These are phyloP conservation scores for Keithomyces neogunnii DNA, from an alignment of 2,329 filamentous ascomycete genomes.

Conservation along the genomic window DNA sequence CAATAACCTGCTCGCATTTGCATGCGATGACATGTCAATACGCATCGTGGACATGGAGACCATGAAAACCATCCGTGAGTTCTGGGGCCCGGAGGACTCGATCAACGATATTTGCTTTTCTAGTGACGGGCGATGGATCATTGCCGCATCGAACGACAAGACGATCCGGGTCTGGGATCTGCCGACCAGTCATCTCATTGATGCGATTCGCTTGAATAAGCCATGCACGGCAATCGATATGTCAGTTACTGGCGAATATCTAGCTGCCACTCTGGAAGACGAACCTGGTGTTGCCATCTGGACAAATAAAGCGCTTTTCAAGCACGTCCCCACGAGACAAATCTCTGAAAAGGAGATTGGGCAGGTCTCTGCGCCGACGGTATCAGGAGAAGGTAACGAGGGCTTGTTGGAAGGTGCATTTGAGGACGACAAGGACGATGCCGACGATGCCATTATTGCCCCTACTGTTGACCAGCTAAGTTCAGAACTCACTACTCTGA, in stretches of 20 bases:
- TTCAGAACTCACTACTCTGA: slow-evolving; percentile 76
- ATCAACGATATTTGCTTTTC: slow-evolving; percentile 86
- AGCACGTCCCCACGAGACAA: slow-evolving; percentile 76
- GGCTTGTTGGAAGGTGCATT: slow-evolving; percentile 71
- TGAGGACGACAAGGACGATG: slow-evolving; percentile 43
- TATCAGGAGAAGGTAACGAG: slow-evolving; percentile 73
- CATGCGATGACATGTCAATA: slow-evolving; percentile 82
- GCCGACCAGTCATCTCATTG: slow-evolving; percentile 89
- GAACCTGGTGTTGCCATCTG: slow-evolving; percentile 87
- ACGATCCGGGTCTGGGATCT: slow-evolving; percentile 88
- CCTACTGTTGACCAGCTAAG: slow-evolving; percentile 68
- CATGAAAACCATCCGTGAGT: slow-evolving; percentile 81
- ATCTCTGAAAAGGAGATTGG: slow-evolving; percentile 70
- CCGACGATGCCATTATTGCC: slow-evolving; percentile 45
- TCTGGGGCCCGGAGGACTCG: slow-evolving; percentile 68
- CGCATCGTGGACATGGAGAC: slow-evolving; percentile 87
- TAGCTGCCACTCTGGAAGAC: slow-evolving; percentile 80
- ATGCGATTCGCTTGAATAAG: slow-evolving; percentile 72
- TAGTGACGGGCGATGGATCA: slow-evolving; percentile 86
- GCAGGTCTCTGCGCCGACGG: slow-evolving; percentile 59
- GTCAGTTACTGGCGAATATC: slow-evolving; percentile 82
- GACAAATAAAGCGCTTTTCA: slow-evolving; percentile 90
- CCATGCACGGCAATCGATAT: slow-evolving; percentile 81
- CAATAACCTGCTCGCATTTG: slow-evolving; percentile 79
- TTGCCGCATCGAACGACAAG: slow-evolving; percentile 75